Conservation (phyloP, 192 early-diverging fungal species). For the Backusella liffmaniae region DNA sequence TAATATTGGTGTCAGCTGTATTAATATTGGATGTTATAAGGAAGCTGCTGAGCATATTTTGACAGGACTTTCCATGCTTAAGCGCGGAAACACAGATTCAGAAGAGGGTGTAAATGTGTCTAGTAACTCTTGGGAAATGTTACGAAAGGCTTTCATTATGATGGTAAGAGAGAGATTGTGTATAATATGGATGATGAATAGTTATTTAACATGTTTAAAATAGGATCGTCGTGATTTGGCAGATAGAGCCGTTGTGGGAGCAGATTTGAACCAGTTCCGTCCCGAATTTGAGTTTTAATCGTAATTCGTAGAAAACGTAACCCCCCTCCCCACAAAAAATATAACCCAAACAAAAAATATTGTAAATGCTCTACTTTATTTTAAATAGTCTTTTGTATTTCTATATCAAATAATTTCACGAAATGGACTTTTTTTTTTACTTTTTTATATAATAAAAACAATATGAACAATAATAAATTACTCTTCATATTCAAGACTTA, state of each 20-base stretch:
- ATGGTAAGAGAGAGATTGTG: slow-evolving; percentile 36
- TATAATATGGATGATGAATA: neutral
- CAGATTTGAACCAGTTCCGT: slow-evolving; percentile 56
- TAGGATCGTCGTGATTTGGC: slow-evolving; percentile 61
- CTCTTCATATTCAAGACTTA: too few relatives aligned
- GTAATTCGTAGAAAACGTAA: neutral
- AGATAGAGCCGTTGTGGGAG: slow-evolving; percentile 48
- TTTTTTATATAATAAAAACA: neutral
- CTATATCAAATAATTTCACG: neutral
- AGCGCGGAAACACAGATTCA: slow-evolving; percentile 23
- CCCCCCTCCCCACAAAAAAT: neutral
- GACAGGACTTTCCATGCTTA: slow-evolving; percentile 67
- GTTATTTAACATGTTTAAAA: neutral
- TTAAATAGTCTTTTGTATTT: neutral
- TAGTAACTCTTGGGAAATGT: slow-evolving; percentile 62
- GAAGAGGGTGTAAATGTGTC: slow-evolving; percentile 59
- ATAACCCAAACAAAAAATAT: neutral
- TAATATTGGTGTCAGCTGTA: slow-evolving; percentile 96
- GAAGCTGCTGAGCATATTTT: slow-evolving; percentile 96
- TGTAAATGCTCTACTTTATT: neutral
- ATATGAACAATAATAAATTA: neutral
- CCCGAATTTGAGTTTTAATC: slow-evolving; percentile 61
- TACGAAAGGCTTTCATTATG: slow-evolving; percentile 58
- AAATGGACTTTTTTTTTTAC: neutral
- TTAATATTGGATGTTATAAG: slow-evolving; percentile 89